Conservation (phyloP, 148 eudicot genomes). For the Linanthus parryae region DNA sequence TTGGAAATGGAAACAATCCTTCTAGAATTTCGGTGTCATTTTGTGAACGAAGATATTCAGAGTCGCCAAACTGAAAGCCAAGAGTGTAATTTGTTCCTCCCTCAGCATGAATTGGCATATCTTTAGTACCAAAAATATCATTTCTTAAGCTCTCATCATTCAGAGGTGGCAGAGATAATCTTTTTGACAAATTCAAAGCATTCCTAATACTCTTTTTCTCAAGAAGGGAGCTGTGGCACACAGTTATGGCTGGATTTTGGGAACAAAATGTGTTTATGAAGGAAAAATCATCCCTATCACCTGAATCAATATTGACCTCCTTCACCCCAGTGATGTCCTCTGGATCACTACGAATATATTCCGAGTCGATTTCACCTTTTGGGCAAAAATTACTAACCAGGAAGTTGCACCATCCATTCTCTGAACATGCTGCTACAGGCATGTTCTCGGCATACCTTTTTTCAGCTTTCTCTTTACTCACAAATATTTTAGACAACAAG, state of each 20-base stretch:
- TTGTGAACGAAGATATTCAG: conserved; percentile 44
- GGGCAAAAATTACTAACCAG: conserved; percentile 35
- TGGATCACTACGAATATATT: conserved; percentile 15
- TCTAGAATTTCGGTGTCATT: conserved; percentile 46
- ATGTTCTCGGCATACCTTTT: conserved; percentile 18
- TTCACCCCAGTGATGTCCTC: conserved; percentile 10
- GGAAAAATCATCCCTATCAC: conserved; percentile 21
- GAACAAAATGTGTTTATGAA: conserved; percentile 35
- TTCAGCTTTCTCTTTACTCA: conserved; percentile 16
- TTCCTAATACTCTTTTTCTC: conserved; percentile 49
- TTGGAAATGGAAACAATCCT: conserved; percentile 75
- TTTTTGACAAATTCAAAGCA: conserved; percentile 49
- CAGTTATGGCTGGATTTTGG: conserved; percentile 73
- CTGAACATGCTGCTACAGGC: conserved; percentile 21
- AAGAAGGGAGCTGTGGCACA: conserved; percentile 48
- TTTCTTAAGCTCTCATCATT: conserved; percentile 69
- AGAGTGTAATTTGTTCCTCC: conserved; percentile 47
- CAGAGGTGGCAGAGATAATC: conserved; percentile 64
- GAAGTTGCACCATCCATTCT: conserved; percentile 56
- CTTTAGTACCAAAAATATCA: conserved; percentile 37
- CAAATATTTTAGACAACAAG: conserved; percentile 18
- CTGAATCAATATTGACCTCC: conserved; percentile 16
- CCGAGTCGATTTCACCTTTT: conserved; percentile 20
- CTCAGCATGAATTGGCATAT: conserved; percentile 17
- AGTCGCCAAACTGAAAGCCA: conserved; percentile 66